phyloP scores from a whole-genome alignment of 331 rosid species.

The Ulmus americana region DNA sequence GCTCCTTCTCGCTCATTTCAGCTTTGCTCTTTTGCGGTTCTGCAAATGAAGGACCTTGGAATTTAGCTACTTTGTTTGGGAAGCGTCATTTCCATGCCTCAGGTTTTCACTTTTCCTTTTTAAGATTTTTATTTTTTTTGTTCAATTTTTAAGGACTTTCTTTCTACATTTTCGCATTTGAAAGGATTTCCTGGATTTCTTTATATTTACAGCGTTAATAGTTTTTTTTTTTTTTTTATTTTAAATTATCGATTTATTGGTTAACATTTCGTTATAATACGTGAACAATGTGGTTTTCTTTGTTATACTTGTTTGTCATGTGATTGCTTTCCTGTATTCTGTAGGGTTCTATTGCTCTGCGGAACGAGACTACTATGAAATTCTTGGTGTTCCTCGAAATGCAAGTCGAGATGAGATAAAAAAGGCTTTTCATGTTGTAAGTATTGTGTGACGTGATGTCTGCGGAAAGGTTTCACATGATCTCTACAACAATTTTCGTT shows the following conservation, averaged over 20 bases:
- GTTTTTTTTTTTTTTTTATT: background rate
- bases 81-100: conserved; percentile 50
- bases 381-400: conserved; percentile 57
- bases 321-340: conserved; percentile 19
- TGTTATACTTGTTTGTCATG: background rate
- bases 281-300: too few relatives aligned
- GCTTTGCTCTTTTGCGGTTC: conserved; percentile 42
- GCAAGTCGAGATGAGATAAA: conserved; percentile 73
- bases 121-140: background rate
- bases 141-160: background rate
- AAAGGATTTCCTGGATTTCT: background rate
- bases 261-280: too few relatives aligned
- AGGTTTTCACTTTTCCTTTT: conserved; percentile 35
- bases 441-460: conserved; percentile 13
- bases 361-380: conserved; percentile 51
- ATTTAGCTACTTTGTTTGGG: conserved; percentile 24
- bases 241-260: too few relatives aligned
- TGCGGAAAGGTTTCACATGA: background rate
- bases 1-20: conserved; percentile 20
- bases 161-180: background rate
- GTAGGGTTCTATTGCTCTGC: conserved; percentile 42
- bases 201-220: background rate
- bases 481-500: background rate
- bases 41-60: conserved; percentile 26
- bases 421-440: conserved; percentile 66